phyloP scores from a whole-genome alignment of 179 eudicot genomes.

The Vitellaria paradoxa region DNA sequence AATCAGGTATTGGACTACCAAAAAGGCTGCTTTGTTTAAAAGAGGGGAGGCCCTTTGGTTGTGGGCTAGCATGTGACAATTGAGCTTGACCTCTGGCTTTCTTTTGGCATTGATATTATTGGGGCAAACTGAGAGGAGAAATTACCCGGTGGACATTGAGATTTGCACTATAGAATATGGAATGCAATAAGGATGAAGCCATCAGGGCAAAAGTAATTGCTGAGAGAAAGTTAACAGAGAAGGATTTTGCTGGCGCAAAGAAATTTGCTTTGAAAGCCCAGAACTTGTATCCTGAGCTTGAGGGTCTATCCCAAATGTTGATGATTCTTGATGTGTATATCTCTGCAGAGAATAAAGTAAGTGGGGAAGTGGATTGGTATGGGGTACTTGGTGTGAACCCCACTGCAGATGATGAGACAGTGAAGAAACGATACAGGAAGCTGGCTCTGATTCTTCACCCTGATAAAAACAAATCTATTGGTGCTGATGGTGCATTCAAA shows the following conservation, averaged over 20 bases:
- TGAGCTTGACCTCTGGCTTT: slow-evolving; percentile 2
- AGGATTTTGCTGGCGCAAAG: slow-evolving; percentile 70
- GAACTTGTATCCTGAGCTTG: slow-evolving; percentile 64
- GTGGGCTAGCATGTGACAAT: neutral
- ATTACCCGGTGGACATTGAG: neutral
- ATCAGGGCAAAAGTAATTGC: slow-evolving; percentile 73
- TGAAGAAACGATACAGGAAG: slow-evolving; percentile 76
- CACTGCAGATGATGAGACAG: slow-evolving; percentile 66
- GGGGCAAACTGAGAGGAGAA: neutral
- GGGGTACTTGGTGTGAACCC: slow-evolving; percentile 78
- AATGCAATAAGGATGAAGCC: slow-evolving; percentile 94
- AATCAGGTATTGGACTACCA: neutral
- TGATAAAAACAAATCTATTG: slow-evolving; percentile 84
- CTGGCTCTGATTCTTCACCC: slow-evolving; percentile 90
- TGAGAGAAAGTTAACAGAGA: slow-evolving; percentile 64
- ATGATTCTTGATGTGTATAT: slow-evolving; percentile 67
- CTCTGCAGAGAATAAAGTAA: slow-evolving; percentile 70
- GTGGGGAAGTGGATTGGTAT: slow-evolving; percentile 90
- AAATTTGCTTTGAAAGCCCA: slow-evolving; percentile 83
- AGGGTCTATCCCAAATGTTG: slow-evolving; percentile 65
- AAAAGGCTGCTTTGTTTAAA: neutral
- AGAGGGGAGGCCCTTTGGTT: neutral
- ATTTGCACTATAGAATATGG: slow-evolving; percentile 40
- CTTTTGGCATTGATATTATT: neutral
- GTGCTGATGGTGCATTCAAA: slow-evolving; percentile 98